A percentile compares a stretch with the other conserved stretches of the same genome.
Conservation (phyloP, 169 alveolate genomes). For the Pseudocohnilembus persalinus region DNA sequence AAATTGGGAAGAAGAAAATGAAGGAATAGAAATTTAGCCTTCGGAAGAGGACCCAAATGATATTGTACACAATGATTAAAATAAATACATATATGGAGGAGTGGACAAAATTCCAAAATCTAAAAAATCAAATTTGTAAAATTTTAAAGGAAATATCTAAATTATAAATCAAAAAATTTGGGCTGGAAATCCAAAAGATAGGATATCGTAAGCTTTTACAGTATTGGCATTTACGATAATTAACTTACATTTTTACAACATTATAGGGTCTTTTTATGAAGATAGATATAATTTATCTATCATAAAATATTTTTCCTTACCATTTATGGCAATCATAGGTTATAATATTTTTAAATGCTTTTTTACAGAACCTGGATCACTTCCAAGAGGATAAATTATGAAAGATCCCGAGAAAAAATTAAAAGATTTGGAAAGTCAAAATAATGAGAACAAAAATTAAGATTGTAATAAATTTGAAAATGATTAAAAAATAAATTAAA, state of each 20-base stretch:
- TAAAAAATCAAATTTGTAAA: neutral
- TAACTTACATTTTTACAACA: neutral
- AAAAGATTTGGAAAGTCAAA: neutral
- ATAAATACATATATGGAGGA: neutral
- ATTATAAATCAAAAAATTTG: neutral
- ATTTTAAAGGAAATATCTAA: neutral
- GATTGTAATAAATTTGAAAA: neutral
- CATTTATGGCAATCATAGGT: neutral
- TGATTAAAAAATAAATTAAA: too few relatives aligned
- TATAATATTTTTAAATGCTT: constrained; percentile 1
- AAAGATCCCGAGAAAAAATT: constrained; percentile 3
- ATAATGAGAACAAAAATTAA: neutral
- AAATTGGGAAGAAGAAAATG: neutral
- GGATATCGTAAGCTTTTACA: neutral
- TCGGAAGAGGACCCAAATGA: neutral
- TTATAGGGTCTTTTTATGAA: neutral
- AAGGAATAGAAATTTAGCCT: neutral
- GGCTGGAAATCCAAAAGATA: neutral
- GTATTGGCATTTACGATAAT: neutral
- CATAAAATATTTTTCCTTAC: neutral
- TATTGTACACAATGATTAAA: neutral
- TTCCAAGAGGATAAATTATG: constrained; percentile 18
- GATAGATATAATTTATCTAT: neutral
- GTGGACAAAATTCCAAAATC: neutral
- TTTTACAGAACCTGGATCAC: constrained; percentile 12